These are phyloP conservation scores for Hygrophila difformis DNA, from an alignment of 257 asterid genomes.

Conservation along the genomic window DNA sequence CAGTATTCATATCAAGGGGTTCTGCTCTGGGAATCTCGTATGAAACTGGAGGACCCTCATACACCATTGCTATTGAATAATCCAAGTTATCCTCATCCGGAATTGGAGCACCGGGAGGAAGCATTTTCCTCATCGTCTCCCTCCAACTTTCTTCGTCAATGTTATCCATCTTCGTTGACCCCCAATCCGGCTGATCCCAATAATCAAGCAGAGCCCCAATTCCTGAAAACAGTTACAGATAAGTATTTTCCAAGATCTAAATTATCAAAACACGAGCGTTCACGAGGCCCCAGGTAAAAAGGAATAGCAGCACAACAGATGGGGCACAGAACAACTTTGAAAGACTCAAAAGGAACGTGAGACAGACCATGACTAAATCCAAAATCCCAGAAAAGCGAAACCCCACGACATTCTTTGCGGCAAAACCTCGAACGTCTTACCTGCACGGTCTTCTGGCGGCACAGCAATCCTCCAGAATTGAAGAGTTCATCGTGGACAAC, in stretches of 20 bases:
- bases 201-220: conserved; percentile 15
- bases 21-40: conserved; percentile 68
- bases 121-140: conserved; percentile 75
- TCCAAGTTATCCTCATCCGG: conserved; percentile 70
- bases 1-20: conserved; percentile 51
- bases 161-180: conserved; percentile 33
- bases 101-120: conserved; percentile 82
- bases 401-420: not conserved
- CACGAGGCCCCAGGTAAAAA: conserved; percentile 9
- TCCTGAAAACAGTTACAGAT: conserved; percentile 7
- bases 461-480: not conserved
- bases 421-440: conserved; percentile 16
- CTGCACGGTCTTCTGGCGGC: conserved; percentile 6
- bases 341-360: not conserved
- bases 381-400: not conserved
- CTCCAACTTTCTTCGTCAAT: conserved; percentile 58
- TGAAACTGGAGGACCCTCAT: conserved; percentile 60
- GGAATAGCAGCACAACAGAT: conserved; percentile 15
- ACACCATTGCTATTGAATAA: conserved; percentile 82
- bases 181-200: conserved; percentile 16
- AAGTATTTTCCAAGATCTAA: conserved; percentile 5
- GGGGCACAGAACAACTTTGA: conserved; percentile 13
- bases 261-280: conserved; percentile 16
- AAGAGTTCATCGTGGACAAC: too few relatives aligned
- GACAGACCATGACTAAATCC: conserved; percentile 5